phyloP scores from a whole-genome alignment of 495 filamentous ascomycete genomes.

The Penicillium cinerascens region DNA sequence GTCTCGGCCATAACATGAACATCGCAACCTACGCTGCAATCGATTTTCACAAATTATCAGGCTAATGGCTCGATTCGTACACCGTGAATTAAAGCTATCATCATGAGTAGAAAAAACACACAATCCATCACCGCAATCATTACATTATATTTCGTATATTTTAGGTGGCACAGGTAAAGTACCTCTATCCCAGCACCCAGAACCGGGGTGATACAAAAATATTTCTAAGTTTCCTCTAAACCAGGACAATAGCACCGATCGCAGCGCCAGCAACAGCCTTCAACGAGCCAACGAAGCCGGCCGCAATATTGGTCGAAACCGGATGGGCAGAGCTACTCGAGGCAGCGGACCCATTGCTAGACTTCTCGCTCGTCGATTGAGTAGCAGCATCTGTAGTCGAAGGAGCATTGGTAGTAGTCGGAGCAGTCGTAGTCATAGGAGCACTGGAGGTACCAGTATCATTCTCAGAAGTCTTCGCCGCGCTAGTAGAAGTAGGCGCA shows the following conservation, averaged over 20 bases:
- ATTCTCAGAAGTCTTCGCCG: slow-evolving; percentile 5
- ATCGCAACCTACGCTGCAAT: no score
- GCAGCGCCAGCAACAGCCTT: slow-evolving; percentile 31
- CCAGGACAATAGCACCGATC: slow-evolving; percentile 24
- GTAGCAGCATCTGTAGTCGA: not conserved
- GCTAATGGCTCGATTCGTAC: no score
- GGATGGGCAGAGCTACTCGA: not conserved
- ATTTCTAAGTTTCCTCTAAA: not conserved
- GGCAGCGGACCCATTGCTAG: not conserved
- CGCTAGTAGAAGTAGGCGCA: not conserved
- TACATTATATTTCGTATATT: no score
- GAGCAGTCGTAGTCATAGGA: slow-evolving; percentile 15
- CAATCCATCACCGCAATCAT: no score
- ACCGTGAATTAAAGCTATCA: no score
- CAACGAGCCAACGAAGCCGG: slow-evolving; percentile 7
- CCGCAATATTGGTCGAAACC: slow-evolving; percentile 7
- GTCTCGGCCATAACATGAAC: no score
- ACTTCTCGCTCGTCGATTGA: not conserved
- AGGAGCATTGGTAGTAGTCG: not conserved
- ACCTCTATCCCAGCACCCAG: no score
- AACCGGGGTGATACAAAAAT: no score
- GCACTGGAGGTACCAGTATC: not conserved
- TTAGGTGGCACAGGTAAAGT: no score
- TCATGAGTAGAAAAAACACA: no score
- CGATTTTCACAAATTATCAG: no score